Evolutionary conservation across 1,284 basidiomycete species (phyloP).

Genomic region (Laetiporus sulphureus): DNA sequence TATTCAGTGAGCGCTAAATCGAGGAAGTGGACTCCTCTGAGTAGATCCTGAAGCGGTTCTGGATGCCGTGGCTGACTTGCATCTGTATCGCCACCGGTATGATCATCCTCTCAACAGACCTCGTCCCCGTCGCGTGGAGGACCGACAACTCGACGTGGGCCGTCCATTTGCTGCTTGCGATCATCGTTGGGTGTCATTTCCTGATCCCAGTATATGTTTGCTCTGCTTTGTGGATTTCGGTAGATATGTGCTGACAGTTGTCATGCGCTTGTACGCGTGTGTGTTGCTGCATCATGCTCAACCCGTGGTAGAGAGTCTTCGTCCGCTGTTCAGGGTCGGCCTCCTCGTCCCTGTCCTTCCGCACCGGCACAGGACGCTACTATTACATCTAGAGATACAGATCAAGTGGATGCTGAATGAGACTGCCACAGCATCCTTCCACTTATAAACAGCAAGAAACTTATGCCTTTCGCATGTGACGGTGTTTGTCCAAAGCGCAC

Average conservation of each 20-base stretch:
- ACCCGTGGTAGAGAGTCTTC: slow-evolving; percentile 45
- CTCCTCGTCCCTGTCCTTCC: no score
- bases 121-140: slow-evolving; percentile 40
- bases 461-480: no score
- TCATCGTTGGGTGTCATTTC: slow-evolving; percentile 33
- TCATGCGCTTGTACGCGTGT: neutral
- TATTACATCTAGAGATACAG: no score
- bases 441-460: no score
- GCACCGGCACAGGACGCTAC: no score
- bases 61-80: slow-evolving; percentile 38
- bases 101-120: slow-evolving; percentile 29
- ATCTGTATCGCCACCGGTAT: slow-evolving; percentile 34
- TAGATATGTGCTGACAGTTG: no score
- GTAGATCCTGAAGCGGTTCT: slow-evolving; percentile 45
- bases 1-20: slow-evolving; percentile 44
- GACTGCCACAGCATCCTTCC: no score
- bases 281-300: slow-evolving; percentile 33
- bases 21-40: slow-evolving; percentile 48
- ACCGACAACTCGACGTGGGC: slow-evolving; percentile 35
- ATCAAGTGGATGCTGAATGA: no score
- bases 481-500: no score
- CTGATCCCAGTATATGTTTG: slow-evolving; percentile 34
- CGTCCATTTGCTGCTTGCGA: slow-evolving; percentile 37
- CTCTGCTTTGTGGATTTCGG: no score
- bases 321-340: slow-evolving; percentile 33